Percentiles rank a stretch among this genome's conserved stretches.
These are phyloP conservation scores for Blepharisma stoltei DNA, from an alignment of 73 alveolate species.

Conservation along the genomic window DNA sequence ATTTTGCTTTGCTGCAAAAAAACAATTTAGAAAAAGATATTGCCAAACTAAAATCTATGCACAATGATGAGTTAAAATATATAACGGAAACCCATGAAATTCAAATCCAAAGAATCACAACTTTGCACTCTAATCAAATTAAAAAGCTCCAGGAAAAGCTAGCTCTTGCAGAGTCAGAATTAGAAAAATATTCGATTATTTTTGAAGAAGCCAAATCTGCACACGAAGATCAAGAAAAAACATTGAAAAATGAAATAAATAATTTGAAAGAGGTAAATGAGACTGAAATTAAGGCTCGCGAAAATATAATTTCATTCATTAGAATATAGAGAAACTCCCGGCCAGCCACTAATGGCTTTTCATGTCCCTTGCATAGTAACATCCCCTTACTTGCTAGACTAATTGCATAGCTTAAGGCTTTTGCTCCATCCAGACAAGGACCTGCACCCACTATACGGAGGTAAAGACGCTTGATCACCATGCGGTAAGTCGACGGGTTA, in stretches of 20 bases:
- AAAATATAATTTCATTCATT: neutral
- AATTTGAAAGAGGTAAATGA: neutral
- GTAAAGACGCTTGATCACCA: too few relatives aligned
- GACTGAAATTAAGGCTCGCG: neutral
- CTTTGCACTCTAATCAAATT: neutral
- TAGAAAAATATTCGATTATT: neutral
- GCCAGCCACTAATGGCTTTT: too few relatives aligned
- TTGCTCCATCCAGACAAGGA: too few relatives aligned
- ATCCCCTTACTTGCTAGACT: too few relatives aligned
- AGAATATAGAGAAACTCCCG: too few relatives aligned
- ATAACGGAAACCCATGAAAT: slow-evolving; percentile 14
- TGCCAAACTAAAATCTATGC: neutral
- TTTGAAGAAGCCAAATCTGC: too few relatives aligned
- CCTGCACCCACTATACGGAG: too few relatives aligned
- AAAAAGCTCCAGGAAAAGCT: slow-evolving; percentile 10
- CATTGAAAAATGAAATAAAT: neutral
- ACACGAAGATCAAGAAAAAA: neutral
- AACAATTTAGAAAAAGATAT: slow-evolving; percentile 1
- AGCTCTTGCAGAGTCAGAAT: neutral
- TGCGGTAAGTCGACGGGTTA: too few relatives aligned
- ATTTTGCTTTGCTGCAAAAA: neutral
- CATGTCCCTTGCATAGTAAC: too few relatives aligned
- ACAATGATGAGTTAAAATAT: neutral
- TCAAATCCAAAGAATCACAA: slow-evolving; percentile 24
- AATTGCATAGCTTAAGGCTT: too few relatives aligned